Evolutionary conservation across 495 filamentous ascomycete species (phyloP), one percentile per base, ranked within the genome.

Genomic region (Entonaema liquescens): DNA sequence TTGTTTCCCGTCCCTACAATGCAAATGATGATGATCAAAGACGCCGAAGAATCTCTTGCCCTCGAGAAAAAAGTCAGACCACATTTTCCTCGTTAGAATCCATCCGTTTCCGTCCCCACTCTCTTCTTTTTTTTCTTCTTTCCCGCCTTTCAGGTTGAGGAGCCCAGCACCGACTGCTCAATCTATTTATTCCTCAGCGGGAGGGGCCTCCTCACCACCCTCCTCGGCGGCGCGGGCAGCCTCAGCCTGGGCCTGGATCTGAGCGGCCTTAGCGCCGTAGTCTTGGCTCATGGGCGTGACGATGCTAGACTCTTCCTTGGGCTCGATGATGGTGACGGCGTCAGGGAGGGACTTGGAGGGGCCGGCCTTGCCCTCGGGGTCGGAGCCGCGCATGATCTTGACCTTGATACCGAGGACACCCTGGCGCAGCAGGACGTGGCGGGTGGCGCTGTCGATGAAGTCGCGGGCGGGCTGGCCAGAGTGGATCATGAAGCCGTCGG

Each of bases 401-500:
- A 99, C 95, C 89, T 99, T 99, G 89, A 99, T 98, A 86, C 95
- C 95, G 65, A 99, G 89, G 73, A 99, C 95, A 91, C 95, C 95
- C 87, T 99, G 95, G 84, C 95, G 92, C 81, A 99, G 94, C 65
- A 99, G 94, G 74, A 99, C 95, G 92, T 99, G 95, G 76, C 95
- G 95, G 76, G 94, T 97, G 69, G 95, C 96, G 78, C 85, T 89
- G 88, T 99, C 95, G 83, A 99, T 99, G 88, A 99, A 99, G 85
- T 99, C 95, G 85, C 95, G 94, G 76, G 95, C 96, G 75, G 95
- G 95, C 81, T 98, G 95, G 86, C 95, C 95, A 80, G 95, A 98
- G 92, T 99, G 95, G 88, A 99, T 99, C 95, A 99, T 99, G 93
- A 99, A 99, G 79, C 95, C 95, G 82, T 99, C 95, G 81, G 95